phyloP scores from a whole-genome alignment of 176 grass and related monocot genomes.

The Ensete glaucum region DNA sequence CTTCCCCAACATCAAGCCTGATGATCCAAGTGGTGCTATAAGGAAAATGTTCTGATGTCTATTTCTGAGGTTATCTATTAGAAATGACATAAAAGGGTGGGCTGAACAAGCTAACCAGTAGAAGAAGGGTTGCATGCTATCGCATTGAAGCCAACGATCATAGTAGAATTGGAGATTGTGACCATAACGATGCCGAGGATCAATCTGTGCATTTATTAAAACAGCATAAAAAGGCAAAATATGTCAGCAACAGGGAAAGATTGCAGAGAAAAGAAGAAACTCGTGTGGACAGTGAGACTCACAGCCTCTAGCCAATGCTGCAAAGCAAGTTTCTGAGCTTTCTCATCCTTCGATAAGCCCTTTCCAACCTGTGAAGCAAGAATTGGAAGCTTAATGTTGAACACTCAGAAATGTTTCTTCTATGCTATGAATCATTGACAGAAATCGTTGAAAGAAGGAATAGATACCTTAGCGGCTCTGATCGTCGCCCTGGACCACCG shows the following conservation, averaged over 20 bases:
- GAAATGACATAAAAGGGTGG: not conserved
- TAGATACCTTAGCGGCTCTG: conserved; percentile 64
- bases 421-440: not conserved
- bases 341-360: conserved; percentile 79
- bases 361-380: conserved; percentile 58
- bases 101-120: conserved; percentile 49
- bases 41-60: not conserved
- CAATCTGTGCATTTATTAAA: conserved; percentile 53
- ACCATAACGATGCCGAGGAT: conserved; percentile 82
- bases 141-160: conserved; percentile 56
- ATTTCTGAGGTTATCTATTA: not conserved
- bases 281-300: conserved; percentile 13
- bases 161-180: conserved; percentile 97
- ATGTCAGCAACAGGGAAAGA: conserved; percentile 6
- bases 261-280: not conserved
- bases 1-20: conserved; percentile 74
- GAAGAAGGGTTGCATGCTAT: conserved; percentile 90
- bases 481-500: conserved; percentile 74
- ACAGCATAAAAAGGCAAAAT: conserved; percentile 5
- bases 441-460: not conserved
- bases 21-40: not conserved
- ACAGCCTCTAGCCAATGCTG: conserved; percentile 97
- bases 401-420: conserved; percentile 1
- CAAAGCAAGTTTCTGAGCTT: conserved; percentile 83
- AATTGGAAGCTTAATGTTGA: not conserved